Percentiles rank a stretch among this genome's conserved stretches.
Evolutionary conservation across 2,329 filamentous ascomycete genomes (phyloP).

Genomic region (Septoria petroselini): DNA sequence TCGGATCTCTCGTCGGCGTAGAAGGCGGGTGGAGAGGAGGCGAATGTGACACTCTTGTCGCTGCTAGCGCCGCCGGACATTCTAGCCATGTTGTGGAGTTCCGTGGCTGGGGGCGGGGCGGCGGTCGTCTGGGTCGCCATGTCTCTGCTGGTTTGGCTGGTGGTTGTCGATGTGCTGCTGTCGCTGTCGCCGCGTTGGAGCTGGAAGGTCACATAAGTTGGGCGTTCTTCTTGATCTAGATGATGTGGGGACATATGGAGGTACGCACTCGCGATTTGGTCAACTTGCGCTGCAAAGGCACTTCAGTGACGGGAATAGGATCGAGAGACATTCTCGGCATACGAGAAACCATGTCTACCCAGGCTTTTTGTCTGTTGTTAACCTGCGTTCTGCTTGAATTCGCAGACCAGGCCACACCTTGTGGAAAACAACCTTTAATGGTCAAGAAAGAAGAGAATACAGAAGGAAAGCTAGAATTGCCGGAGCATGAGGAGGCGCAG

Average conservation of each 20-base stretch:
- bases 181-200: conserved; percentile 12
- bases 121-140: conserved; percentile 11
- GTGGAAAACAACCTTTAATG: no score
- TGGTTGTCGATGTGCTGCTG: conserved; percentile 10
- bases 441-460: no score
- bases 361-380: not conserved
- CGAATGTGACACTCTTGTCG: conserved; percentile 8
- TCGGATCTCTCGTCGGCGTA: not conserved
- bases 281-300: conserved; percentile 4
- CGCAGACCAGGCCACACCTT: not conserved
- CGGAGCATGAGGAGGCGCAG: no score
- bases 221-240: not conserved
- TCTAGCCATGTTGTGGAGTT: not conserved
- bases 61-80: conserved; percentile 6
- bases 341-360: not conserved
- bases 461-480: no score
- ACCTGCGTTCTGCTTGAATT: not conserved
- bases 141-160: conserved; percentile 8
- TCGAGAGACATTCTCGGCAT: conserved; percentile 8
- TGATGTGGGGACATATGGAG: not conserved
- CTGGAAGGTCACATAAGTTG: conserved; percentile 29
- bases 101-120: not conserved
- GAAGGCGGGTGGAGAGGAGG: not conserved
- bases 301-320: conserved; percentile 8
- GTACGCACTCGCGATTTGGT: conserved; percentile 1